Conservation (phyloP, 129 eudicot genomes). For the Artemisia argyi region DNA sequence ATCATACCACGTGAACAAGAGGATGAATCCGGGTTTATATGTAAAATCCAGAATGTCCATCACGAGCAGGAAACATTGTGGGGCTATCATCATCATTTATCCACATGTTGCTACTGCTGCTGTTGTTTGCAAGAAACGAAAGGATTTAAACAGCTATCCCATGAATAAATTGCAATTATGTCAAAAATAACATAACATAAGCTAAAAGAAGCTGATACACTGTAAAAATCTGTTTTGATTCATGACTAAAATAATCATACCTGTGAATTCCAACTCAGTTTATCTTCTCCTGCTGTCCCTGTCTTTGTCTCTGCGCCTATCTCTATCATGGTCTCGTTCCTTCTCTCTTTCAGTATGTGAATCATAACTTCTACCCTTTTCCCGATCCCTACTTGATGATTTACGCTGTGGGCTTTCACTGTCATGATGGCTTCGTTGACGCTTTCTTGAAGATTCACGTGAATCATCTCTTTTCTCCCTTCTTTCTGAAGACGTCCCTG, state of each 20-base stretch:
- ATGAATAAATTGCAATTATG: too few relatives aligned
- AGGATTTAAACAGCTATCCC: too few relatives aligned
- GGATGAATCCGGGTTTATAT: neutral
- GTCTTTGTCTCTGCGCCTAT: neutral
- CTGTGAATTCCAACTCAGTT: too few relatives aligned
- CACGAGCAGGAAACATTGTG: neutral
- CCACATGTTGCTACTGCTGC: constrained; percentile 8
- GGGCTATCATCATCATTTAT: constrained; percentile 4
- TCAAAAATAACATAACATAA: too few relatives aligned
- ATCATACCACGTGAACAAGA: constrained; percentile 13
- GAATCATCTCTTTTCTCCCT: constrained; percentile 59
- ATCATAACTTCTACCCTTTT: constrained; percentile 36
- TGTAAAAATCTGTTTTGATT: too few relatives aligned
- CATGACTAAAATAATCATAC: too few relatives aligned
- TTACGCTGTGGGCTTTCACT: constrained; percentile 69
- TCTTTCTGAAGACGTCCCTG: constrained; percentile 61
- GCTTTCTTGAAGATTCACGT: constrained; percentile 65
- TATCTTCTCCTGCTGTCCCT: too few relatives aligned
- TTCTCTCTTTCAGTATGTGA: constrained; percentile 20
- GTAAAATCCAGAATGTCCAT: constrained; percentile 26
- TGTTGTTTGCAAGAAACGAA: neutral
- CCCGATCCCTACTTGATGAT: constrained; percentile 56
- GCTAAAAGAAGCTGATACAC: too few relatives aligned
- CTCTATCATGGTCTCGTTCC: constrained; percentile 37
- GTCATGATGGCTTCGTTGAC: constrained; percentile 60